Evolutionary conservation across 768 basidiomycete genomes (phyloP).

Genomic region (Calocera viscosa): DNA sequence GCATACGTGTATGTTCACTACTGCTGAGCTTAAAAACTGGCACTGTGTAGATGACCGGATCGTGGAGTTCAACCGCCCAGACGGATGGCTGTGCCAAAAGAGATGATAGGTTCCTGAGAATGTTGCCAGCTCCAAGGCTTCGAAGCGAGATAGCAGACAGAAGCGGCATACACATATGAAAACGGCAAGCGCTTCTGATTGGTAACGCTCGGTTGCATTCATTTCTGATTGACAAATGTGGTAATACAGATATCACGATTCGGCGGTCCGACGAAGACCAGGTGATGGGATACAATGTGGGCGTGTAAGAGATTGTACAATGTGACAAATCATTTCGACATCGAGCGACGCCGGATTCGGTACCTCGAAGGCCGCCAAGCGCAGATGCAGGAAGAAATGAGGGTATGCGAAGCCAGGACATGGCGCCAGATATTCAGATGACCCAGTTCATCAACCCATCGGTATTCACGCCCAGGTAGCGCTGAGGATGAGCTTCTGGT

Average conservation of each 20-base stretch:
- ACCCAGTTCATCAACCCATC: background rate
- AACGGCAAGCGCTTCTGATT: background rate
- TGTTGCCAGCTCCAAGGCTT: background rate
- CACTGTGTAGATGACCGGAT: background rate
- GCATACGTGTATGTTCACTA: background rate
- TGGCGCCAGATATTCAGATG: constrained; percentile 2
- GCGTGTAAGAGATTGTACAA: too few relatives aligned
- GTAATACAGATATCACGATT: too few relatives aligned
- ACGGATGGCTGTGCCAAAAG: constrained; percentile 2
- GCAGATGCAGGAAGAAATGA: background rate
- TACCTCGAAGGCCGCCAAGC: background rate
- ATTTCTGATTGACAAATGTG: background rate
- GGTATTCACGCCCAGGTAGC: background rate
- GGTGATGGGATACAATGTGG: too few relatives aligned
- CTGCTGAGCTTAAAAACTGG: background rate
- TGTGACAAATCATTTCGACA: too few relatives aligned
- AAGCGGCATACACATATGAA: background rate
- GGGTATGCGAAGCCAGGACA: background rate
- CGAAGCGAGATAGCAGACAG: background rate
- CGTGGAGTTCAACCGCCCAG: background rate
- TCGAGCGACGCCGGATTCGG: too few relatives aligned
- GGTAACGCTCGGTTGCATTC: background rate
- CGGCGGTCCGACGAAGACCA: too few relatives aligned
- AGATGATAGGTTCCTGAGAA: background rate
- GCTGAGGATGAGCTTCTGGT: background rate